Percentiles rank a stretch among this genome's conserved stretches.
Evolutionary conservation across 2,329 filamentous ascomycete species (phyloP).

Genomic region (Sphaerulina musiva): DNA sequence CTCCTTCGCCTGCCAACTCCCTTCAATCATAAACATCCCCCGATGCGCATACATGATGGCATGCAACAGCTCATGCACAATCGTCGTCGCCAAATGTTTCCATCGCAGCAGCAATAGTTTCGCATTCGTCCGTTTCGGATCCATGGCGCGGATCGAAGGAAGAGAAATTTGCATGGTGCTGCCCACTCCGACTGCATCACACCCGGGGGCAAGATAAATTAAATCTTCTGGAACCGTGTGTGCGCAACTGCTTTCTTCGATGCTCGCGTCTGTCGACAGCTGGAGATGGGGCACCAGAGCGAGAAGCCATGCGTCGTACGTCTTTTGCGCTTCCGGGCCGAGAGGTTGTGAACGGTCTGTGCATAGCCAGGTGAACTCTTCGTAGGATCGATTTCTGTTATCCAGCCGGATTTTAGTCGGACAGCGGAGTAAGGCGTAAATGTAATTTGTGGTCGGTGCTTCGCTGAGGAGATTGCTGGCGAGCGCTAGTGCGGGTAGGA

Average conservation of each 20-base stretch:
- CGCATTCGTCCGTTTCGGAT: not conserved
- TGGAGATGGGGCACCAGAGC: not conserved
- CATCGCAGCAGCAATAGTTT: not conserved
- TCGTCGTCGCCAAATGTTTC: not conserved
- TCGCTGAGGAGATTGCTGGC: not conserved
- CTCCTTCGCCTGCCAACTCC: not conserved
- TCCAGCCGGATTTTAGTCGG: slow-evolving; percentile 2
- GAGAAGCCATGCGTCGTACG: slow-evolving; percentile 1
- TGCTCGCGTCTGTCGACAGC: not conserved
- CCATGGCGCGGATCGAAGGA: not conserved
- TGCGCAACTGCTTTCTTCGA: not conserved
- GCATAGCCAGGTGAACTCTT: not conserved
- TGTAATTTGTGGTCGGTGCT: not conserved
- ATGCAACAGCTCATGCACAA: slow-evolving; percentile 4
- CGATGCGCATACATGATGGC: not conserved
- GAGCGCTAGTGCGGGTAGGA: slow-evolving; percentile 1
- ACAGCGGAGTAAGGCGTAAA: slow-evolving; percentile 3
- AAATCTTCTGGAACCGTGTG: not conserved
- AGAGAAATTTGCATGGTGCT: not conserved
- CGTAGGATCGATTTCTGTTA: not conserved
- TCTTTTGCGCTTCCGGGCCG: not conserved
- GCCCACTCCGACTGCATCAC: not conserved
- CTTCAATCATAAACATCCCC: not conserved
- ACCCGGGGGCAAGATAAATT: too few species aligned
- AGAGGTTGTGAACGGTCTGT: not conserved